Base-by-base conservation (phyloP, 2,329 filamentous ascomycete species). In the Colletotrichum trifolii region DNA sequence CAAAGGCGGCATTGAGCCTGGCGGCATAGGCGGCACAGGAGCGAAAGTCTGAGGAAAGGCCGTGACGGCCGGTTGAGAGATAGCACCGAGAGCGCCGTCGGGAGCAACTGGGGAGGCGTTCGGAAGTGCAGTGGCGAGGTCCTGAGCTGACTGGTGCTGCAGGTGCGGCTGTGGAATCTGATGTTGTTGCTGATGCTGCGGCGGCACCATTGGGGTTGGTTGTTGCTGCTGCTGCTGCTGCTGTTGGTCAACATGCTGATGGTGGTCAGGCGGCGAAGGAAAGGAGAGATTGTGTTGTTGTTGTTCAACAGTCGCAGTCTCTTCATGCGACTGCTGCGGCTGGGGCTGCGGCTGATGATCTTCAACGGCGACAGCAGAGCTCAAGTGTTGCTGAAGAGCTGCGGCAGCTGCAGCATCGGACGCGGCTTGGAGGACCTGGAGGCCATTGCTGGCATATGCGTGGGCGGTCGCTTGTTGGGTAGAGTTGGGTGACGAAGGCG, bases 341-440 rank as follows among this genome's bases (percentile, higher is more conserved):
- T 45, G 47, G 3, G 52, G 12, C 15, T 33, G 36, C 7, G n/a
- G 36, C 15, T 54, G 61, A 7, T 59, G 60, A 55, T 71, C 58
- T 64, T 64, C 17, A 66, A 61, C 59, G 64, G 69, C 46, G 68
- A 71, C 54, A 67, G 70, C 64, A 25, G 43, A 67, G 73, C 57
- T 73, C 73, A 42, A 74, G 73, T 68, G 67, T 36, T 78, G 75
- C 52, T 75, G 74, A 11, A 80, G 73, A 47, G 78, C 76, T 66
- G 80, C 77, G 36, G 79, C 79, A 5, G 61, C 61, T 8, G 61
- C 61, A 17, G 79, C 80, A 65, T 81, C 79, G 66, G 78, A 81
- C 47, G 79, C 80, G 17, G 79, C 80, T 67, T 82, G 80, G 39
- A 82, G 75, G 58, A 81, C 81, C 69, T 81, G 78, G 50, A 82